Percentiles rank a stretch among this genome's conserved stretches.
These are phyloP conservation scores for Erucastrum elatum DNA, from an alignment of 345 rosid species.

Conservation along the genomic window DNA sequence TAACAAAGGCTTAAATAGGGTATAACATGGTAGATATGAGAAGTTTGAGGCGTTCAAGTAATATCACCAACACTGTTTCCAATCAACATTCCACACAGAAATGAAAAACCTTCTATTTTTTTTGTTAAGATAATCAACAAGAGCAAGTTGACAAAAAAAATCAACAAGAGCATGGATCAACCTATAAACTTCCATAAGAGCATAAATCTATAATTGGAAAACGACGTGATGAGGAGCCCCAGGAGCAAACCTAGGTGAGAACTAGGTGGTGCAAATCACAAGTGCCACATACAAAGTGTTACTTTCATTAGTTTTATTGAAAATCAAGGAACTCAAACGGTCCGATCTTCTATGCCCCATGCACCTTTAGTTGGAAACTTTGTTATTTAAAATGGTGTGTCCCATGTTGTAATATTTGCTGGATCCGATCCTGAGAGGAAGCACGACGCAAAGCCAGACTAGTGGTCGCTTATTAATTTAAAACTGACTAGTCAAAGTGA, in stretches of 20 bases:
- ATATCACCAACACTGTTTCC: not conserved
- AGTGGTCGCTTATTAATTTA: slow-evolving; percentile 10
- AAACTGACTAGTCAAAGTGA: slow-evolving; percentile 23
- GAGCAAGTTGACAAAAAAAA: no score
- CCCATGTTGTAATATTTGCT: not conserved
- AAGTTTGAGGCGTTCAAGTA: no score
- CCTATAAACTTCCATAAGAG: not conserved
- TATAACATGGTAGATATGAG: no score
- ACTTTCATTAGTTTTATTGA: not conserved
- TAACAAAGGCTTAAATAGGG: no score
- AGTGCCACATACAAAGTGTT: not conserved
- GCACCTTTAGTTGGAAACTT: not conserved
- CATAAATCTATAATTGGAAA: slow-evolving; percentile 12
- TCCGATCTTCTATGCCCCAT: not conserved
- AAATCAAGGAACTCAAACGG: not conserved
- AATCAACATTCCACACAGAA: not conserved
- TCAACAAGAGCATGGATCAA: slow-evolving; percentile 6
- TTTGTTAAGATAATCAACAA: not conserved
- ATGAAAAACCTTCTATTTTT: not conserved
- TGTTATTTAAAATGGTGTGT: not conserved
- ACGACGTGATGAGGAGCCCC: slow-evolving; percentile 26
- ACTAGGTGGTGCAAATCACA: not conserved
- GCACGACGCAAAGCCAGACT: slow-evolving; percentile 27
- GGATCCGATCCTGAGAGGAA: not conserved
- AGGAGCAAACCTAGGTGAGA: not conserved